Conservation (phyloP, 768 basidiomycete species). For the Suillus variegatus region DNA sequence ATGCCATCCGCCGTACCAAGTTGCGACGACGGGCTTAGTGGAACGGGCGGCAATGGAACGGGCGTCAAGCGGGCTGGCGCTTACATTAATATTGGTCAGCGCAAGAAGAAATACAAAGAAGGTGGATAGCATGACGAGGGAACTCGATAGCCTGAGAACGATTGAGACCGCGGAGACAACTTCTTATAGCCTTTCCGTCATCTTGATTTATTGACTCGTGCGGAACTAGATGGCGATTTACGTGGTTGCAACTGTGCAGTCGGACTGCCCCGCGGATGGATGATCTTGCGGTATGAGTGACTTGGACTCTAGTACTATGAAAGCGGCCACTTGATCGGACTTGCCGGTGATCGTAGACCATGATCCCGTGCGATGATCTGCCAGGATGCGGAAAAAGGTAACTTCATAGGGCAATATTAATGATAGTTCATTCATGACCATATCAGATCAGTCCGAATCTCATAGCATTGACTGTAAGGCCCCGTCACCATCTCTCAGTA, state of each 20-base stretch:
- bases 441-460: constrained; percentile 10
- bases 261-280: neutral
- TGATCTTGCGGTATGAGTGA: neutral
- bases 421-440: neutral
- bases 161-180: too few species aligned
- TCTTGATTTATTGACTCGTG: neutral
- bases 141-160: neutral
- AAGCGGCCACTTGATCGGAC: neutral
- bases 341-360: neutral
- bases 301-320: constrained; percentile 11
- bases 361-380: neutral
- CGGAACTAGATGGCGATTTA: neutral
- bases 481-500: constrained; percentile 75
- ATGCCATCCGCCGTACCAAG: constrained; percentile 75
- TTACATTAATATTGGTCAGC: neutral
- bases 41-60: neutral
- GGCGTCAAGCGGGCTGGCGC: neutral
- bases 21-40: constrained; percentile 39
- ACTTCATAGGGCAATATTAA: neutral
- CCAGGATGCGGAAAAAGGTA: neutral
- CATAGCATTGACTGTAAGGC: constrained; percentile 32
- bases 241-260: neutral
- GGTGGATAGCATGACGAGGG: neutral
- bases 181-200: neutral
- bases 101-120: constrained; percentile 3